A percentile compares a stretch with the other conserved stretches of the same genome.
These are phyloP conservation scores for Phytophthora pluvialis DNA, from an alignment of 352 stramenopile genomes.

Conservation along the genomic window DNA sequence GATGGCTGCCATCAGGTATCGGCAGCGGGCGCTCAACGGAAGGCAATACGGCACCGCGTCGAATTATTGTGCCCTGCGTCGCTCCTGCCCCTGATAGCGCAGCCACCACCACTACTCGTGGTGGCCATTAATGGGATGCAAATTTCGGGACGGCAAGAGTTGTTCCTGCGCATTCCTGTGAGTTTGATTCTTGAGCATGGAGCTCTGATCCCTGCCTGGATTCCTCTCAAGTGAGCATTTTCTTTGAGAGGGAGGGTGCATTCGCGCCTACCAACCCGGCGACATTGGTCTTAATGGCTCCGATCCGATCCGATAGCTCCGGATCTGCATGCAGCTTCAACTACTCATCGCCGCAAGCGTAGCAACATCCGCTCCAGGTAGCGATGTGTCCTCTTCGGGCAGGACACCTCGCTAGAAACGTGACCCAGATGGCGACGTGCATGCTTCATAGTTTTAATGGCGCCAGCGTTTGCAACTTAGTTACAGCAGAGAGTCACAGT, in stretches of 20 bases:
- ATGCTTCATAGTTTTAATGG: neutral
- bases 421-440: neutral
- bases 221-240: neutral
- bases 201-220: constrained; percentile 1
- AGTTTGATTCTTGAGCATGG: neutral
- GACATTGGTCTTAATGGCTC: too few relatives aligned
- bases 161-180: neutral
- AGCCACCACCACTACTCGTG: too few relatives aligned
- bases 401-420: neutral
- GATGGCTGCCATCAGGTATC: constrained; percentile 8
- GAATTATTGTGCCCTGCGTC: too few relatives aligned
- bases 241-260: neutral
- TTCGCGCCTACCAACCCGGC: neutral
- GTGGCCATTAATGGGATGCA: too few relatives aligned
- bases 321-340: too few relatives aligned
- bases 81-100: too few relatives aligned
- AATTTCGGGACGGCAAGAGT: too few relatives aligned
- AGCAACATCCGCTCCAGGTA: neutral
- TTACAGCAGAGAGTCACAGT: neutral
- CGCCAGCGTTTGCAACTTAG: neutral
- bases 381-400: neutral
- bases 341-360: too few relatives aligned
- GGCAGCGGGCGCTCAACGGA: too few relatives aligned
- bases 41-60: too few relatives aligned
- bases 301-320: too few relatives aligned